phyloP scores from a whole-genome alignment of 2,329 filamentous ascomycete genomes.

The Albophoma yamanashiensis region DNA sequence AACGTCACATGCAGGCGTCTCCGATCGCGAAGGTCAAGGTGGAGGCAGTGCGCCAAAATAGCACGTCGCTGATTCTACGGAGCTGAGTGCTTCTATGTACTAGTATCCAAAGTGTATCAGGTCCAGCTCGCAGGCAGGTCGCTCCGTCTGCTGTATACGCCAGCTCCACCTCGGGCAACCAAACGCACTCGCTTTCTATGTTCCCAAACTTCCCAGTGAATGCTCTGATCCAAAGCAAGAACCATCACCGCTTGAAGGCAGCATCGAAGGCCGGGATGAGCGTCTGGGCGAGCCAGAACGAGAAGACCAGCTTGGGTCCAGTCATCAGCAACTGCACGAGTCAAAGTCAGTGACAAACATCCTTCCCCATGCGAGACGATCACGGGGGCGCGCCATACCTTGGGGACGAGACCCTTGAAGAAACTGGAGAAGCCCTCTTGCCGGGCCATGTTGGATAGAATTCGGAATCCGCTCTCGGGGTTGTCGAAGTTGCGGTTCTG shows the following conservation, averaged over 20 bases:
- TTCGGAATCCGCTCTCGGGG: constrained; percentile 86
- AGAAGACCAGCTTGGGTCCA: constrained; percentile 96
- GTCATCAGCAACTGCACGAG: constrained; percentile 76
- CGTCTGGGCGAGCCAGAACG: constrained; percentile 98
- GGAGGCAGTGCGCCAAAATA: neutral
- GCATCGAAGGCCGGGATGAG: constrained; percentile 83
- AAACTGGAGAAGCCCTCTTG: constrained; percentile 79
- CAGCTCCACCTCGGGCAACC: constrained; percentile 1
- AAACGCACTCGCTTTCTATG: neutral
- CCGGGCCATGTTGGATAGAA: constrained; percentile 85
- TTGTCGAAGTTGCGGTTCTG: constrained; percentile 99
- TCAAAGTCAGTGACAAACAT: constrained; percentile 9
- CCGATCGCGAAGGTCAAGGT: neutral
- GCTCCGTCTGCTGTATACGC: neutral
- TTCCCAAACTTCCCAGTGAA: neutral
- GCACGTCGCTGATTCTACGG: constrained; percentile 5
- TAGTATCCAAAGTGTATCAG: constrained; percentile 5
- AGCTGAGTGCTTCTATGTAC: constrained; percentile 11
- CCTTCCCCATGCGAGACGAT: neutral
- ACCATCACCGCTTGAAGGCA: constrained; percentile 26
- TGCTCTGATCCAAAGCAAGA: constrained; percentile 8
- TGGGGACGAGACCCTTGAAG: constrained; percentile 96
- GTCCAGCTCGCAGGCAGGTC: neutral
- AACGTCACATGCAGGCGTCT: neutral
- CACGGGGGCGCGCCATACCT: constrained; percentile 37